Evolutionary conservation across 225 moss, liverwort and hornwort genomes (phyloP).

Genomic region (Antitrichia curtipendula): DNA sequence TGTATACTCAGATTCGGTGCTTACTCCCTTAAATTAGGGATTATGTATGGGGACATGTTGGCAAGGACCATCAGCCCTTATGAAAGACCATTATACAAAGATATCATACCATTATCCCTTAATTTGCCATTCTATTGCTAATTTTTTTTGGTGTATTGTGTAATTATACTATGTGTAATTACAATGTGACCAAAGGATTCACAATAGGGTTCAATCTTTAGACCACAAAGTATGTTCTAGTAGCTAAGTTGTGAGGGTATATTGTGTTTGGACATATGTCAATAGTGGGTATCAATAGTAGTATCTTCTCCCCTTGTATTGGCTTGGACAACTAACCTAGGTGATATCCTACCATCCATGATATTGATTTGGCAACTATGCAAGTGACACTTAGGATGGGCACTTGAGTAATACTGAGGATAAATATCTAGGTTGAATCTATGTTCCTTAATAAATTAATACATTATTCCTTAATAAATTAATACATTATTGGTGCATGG

Average conservation of each 20-base stretch:
- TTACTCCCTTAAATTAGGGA: neutral
- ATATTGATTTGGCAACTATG: neutral
- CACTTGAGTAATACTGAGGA: accelerated
- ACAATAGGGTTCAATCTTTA: neutral
- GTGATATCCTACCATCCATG: too few relatives aligned
- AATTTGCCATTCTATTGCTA: neutral
- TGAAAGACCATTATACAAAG: too few relatives aligned
- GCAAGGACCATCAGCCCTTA: neutral
- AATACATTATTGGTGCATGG: neutral
- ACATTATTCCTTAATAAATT: neutral
- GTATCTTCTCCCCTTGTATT: neutral
- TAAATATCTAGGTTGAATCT: neutral
- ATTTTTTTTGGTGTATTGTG: neutral
- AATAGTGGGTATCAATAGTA: neutral
- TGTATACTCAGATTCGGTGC: neutral
- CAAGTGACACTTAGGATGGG: neutral
- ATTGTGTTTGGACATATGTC: neutral
- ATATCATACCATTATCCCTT: too few relatives aligned
- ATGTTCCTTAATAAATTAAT: neutral
- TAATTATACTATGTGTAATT: too few relatives aligned
- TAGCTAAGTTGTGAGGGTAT: neutral
- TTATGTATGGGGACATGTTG: neutral
- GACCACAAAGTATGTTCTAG: neutral
- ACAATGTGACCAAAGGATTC: neutral
- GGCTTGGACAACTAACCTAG: too few relatives aligned